Evolutionary conservation across 805 yeast genomes (phyloP).

Genomic region (Ogataea ganodermae): DNA sequence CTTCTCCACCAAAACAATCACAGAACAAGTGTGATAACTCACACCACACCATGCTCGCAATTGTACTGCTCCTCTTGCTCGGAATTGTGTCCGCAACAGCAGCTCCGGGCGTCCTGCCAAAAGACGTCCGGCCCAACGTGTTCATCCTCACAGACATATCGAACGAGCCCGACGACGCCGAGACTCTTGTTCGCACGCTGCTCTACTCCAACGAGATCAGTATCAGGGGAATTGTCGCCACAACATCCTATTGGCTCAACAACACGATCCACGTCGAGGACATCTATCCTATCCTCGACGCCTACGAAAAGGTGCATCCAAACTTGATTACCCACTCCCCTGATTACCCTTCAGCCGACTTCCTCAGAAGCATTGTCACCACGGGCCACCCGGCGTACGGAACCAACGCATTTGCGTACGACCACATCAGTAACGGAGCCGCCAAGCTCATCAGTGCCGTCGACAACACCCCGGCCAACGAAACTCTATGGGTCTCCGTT

Average conservation of each 20-base stretch:
- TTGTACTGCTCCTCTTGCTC: not conserved
- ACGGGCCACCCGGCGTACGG: conserved; percentile 33
- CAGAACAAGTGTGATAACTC: not conserved
- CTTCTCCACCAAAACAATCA: not conserved
- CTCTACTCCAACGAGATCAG: conserved; percentile 34
- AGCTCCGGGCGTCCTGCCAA: conserved; percentile 5
- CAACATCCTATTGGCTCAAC: conserved; percentile 38
- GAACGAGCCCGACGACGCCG: conserved; percentile 37
- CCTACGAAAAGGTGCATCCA: conserved; percentile 30
- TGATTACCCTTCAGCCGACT: conserved; percentile 30
- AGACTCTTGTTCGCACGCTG: conserved; percentile 33
- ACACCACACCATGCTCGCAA: not conserved
- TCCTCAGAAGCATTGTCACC: conserved; percentile 29
- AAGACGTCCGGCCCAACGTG: conserved; percentile 30
- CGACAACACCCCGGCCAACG: conserved; percentile 21
- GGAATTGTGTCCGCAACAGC: not conserved
- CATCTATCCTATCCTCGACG: conserved; percentile 35
- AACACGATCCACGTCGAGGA: conserved; percentile 34
- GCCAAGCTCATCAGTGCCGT: conserved; percentile 25
- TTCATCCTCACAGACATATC: conserved; percentile 35
- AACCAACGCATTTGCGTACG: conserved; percentile 20
- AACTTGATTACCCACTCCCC: conserved; percentile 31
- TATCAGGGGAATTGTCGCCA: conserved; percentile 35
- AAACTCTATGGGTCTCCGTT: conserved; percentile 25
- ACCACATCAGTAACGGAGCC: conserved; percentile 30